Evolutionary conservation across 75 land plant species (phyloP).

Genomic region (Cunninghamia lanceolata): DNA sequence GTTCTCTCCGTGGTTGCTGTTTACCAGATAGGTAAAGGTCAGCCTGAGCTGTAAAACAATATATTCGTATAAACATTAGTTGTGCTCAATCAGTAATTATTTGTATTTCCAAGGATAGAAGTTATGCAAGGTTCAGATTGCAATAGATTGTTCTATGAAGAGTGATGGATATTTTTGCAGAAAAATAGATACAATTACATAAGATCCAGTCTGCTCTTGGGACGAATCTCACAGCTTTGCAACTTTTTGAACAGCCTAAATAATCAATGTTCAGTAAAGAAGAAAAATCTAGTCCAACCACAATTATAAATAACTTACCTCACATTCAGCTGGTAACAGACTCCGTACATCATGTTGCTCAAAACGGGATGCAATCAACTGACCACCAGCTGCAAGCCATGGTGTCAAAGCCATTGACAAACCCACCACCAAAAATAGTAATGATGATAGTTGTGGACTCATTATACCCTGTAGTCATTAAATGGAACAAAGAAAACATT

Average conservation of each 20-base stretch:
- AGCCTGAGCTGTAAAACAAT: background rate
- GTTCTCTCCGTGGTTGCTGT: background rate
- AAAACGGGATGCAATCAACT: constrained; percentile 88
- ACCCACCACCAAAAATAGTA: constrained; percentile 92
- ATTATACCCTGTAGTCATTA: constrained; percentile 72
- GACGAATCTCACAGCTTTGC: background rate
- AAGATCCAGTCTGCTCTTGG: background rate
- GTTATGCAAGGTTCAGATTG: background rate
- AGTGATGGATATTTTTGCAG: background rate
- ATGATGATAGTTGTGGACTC: constrained; percentile 82
- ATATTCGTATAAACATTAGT: background rate
- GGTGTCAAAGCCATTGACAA: constrained; percentile 97
- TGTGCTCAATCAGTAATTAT: background rate
- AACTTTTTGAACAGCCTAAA: background rate
- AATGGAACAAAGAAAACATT: background rate
- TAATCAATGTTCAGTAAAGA: background rate
- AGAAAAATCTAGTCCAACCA: background rate
- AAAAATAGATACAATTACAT: background rate
- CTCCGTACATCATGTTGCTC: constrained; percentile 97
- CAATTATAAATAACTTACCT: constrained; percentile 37
- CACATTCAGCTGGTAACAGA: constrained; percentile 89
- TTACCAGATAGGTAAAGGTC: background rate
- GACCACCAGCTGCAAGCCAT: constrained; percentile 97
- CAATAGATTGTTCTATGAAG: background rate
- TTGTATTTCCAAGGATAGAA: background rate